Evolutionary conservation across 2,329 filamentous ascomycete species (phyloP), one percentile per base, ranked within the genome.

Genomic region (Penicillium psychrosexuale): DNA sequence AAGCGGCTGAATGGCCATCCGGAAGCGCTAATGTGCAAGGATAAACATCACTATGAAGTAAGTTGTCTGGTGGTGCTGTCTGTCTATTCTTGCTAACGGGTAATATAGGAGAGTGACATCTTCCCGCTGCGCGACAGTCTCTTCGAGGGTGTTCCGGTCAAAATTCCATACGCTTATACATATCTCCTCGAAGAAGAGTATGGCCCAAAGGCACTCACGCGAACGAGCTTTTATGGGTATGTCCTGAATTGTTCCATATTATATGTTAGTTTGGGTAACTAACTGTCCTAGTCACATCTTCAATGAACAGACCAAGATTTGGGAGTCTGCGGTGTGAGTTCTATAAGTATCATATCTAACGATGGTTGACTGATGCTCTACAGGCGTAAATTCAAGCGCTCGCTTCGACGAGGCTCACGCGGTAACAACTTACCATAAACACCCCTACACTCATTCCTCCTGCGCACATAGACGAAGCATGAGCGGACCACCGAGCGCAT

Each of bases 151-250:
- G 72, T 78, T 6, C 72, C 77, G 0, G 81, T 80, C 17, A 80
- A 80, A 58, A 74, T 86, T 24, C 83, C 83, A 1, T 85, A 79
- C 62, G 77, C 78, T 12, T 85, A 85, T 66, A 74, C 77, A 8
- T 75, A 77, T 34, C 66, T 86, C 27, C 71, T 85, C 42, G 68
- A 74, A 3, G 77, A 81, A 46, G 82, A 85, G 64, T 85, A 85
- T 58, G 80, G 82, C 1, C 56, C 73, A 6, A 70, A 75, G 7
- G 71, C 79, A 3, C 62, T 85, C 56, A 78, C 76, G 3, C 70
- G 76, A 34, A 77, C 73, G 8, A 69, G 69, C 38, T 83, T 76
- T 50, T 71, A 78, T 53, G 70, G 66, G 73, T 75, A 63, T 53
- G 68, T 61, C 39, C 8, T 37, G 1, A 19, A 19, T 12, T 27